A percentile compares a stretch with the other conserved stretches of the same genome.
phyloP scores from a whole-genome alignment of 805 yeast species.

The Kuraishia piskuri region DNA sequence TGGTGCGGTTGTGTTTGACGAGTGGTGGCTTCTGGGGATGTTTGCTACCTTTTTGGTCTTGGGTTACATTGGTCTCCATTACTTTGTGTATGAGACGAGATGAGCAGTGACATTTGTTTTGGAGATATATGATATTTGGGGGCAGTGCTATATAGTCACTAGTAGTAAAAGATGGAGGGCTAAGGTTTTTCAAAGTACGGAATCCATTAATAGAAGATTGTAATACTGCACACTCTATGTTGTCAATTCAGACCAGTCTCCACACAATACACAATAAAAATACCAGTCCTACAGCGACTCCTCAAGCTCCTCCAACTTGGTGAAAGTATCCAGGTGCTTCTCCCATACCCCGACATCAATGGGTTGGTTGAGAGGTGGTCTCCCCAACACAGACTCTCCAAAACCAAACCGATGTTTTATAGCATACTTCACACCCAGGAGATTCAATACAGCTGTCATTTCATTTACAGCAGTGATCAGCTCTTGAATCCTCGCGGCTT shows the following conservation, averaged over 20 bases:
- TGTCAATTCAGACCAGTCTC: too few relatives aligned
- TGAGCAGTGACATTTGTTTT: conserved; percentile 19
- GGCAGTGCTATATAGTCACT: too few relatives aligned
- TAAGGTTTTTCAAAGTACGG: too few relatives aligned
- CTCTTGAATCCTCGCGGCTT: conserved; percentile 32
- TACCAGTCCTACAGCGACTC: background rate
- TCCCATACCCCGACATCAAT: conserved; percentile 23
- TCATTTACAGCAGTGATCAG: conserved; percentile 33
- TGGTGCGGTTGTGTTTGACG: conserved; percentile 63
- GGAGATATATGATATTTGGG: too few relatives aligned
- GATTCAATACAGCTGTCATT: conserved; percentile 27
- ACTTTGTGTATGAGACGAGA: conserved; percentile 67
- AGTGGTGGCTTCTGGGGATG: conserved; percentile 49
- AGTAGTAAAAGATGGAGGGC: too few relatives aligned
- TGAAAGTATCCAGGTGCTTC: conserved; percentile 9
- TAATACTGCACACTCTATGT: too few relatives aligned
- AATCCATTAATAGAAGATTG: too few relatives aligned
- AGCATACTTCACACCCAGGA: conserved; percentile 35
- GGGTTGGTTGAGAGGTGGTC: conserved; percentile 35
- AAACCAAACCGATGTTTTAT: conserved; percentile 24
- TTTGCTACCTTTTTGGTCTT: conserved; percentile 46
- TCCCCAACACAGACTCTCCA: conserved; percentile 32
- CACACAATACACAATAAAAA: background rate
- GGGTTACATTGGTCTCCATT: conserved; percentile 72
- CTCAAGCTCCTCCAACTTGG: conserved; percentile 8